Percentiles rank a stretch among this genome's conserved stretches.
phyloP scores from a whole-genome alignment of 169 alveolate genomes.

The Theileria orientalis region DNA sequence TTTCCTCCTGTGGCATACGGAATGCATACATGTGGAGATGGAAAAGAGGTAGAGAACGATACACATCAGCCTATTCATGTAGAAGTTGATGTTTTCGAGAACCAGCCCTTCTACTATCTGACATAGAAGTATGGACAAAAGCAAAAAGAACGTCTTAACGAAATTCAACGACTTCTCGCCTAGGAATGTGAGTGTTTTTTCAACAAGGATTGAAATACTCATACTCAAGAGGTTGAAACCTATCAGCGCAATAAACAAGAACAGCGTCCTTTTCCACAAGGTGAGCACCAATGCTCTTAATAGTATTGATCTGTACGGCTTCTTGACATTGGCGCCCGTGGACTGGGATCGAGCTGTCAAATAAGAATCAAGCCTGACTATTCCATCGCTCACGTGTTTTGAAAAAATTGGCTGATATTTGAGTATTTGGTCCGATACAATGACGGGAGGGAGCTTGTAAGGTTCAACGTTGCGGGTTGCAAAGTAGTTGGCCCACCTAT shows the following conservation, averaged over 20 bases:
- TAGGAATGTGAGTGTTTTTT: background rate
- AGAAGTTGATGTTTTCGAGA: constrained; percentile 16
- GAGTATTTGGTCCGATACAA: constrained; percentile 19
- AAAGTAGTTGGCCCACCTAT: constrained; percentile 21
- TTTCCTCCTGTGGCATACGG: constrained; percentile 4
- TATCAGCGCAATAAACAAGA: constrained; percentile 11
- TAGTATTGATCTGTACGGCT: constrained; percentile 5
- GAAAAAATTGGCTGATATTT: constrained; percentile 26
- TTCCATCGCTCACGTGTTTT: too few relatives aligned
- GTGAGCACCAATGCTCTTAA: constrained; percentile 39
- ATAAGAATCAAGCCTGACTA: too few relatives aligned
- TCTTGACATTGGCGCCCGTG: too few relatives aligned
- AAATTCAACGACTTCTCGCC: background rate
- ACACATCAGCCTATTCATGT: constrained; percentile 1
- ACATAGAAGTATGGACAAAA: background rate
- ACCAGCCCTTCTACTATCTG: background rate
- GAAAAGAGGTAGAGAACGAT: constrained; percentile 1
- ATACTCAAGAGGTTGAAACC: constrained; percentile 8
- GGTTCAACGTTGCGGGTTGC: background rate
- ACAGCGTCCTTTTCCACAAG: constrained; percentile 30
- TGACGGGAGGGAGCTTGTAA: constrained; percentile 21
- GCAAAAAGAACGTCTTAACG: background rate
- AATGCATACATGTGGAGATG: constrained; percentile 30
- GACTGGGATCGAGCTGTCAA: background rate
- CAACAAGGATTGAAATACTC: constrained; percentile 16